Conservation (phyloP, 768 basidiomycete genomes). For the Mycena galopus region DNA sequence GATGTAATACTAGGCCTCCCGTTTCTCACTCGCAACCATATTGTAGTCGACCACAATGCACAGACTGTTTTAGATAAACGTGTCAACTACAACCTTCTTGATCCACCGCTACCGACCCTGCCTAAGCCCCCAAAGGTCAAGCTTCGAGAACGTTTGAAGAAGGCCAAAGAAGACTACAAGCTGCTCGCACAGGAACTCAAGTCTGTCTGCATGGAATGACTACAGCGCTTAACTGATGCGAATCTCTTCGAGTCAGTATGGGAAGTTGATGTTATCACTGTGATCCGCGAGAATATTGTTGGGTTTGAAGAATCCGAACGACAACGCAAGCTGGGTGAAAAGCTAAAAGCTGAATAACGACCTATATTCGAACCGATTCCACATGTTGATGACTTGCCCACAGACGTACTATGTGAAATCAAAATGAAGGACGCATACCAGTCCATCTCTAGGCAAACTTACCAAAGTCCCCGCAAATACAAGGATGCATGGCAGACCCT, state of each 20-base stretch:
- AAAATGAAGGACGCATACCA: conserved; percentile 33
- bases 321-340: no score
- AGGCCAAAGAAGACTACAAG: neutral
- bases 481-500: no score
- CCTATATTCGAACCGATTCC: conserved; percentile 25
- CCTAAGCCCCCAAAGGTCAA: neutral
- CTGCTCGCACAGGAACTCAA: neutral
- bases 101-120: neutral
- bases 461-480: conserved; percentile 45
- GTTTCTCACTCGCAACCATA: neutral
- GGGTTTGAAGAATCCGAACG: no score
- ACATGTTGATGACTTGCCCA: conserved; percentile 33
- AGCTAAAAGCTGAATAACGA: neutral
- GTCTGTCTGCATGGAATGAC: neutral
- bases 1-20: neutral
- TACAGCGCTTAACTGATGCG: neutral
- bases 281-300: no score
- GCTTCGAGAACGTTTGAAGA: neutral
- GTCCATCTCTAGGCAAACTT: conserved; percentile 3
- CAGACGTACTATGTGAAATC: conserved; percentile 34
- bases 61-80: neutral
- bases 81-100: neutral
- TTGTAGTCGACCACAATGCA: neutral
- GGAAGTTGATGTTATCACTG: no score
- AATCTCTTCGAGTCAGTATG: neutral